A percentile compares a stretch with the other conserved stretches of the same genome.
phyloP scores from a whole-genome alignment of 2,329 filamentous ascomycete genomes.

The Ophiostoma australiae region DNA sequence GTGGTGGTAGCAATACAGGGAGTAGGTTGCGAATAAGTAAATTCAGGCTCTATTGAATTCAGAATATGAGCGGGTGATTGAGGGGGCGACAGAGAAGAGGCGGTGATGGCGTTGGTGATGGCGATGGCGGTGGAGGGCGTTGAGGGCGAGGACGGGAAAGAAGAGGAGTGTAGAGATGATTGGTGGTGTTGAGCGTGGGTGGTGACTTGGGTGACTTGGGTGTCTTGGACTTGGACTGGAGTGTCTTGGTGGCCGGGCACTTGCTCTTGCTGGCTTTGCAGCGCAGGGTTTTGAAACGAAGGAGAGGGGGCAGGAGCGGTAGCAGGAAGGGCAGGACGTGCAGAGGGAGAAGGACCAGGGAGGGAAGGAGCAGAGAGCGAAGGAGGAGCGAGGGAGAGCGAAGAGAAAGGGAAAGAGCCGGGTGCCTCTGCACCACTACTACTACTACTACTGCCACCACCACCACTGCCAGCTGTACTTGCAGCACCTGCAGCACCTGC shows the following conservation, averaged over 20 bases:
- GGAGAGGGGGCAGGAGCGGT: neutral
- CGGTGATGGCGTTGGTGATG: slow-evolving; percentile 17
- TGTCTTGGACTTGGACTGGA: slow-evolving; percentile 9
- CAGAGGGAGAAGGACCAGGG: neutral
- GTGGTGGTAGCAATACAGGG: neutral
- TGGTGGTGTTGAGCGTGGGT: slow-evolving; percentile 1
- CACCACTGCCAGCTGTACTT: neutral
- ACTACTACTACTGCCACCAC: neutral
- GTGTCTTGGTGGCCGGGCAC: slow-evolving; percentile 15
- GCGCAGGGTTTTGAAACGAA: slow-evolving; percentile 22
- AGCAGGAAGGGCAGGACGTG: neutral
- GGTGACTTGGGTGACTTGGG: slow-evolving; percentile 6
- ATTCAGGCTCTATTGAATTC: neutral
- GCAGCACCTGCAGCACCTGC: neutral
- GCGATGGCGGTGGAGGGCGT: slow-evolving; percentile 19
- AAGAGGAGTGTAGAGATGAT: neutral
- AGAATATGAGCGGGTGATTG: neutral
- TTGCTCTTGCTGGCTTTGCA: neutral
- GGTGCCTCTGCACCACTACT: neutral
- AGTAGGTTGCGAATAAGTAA: neutral
- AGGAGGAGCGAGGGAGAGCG: neutral
- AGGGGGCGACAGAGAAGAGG: neutral
- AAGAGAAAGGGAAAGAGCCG: slow-evolving; percentile 8
- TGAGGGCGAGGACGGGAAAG: slow-evolving; percentile 19
- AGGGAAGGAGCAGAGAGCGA: neutral